Evolutionary conservation across 768 basidiomycete genomes (phyloP).

Genomic region (Pulveroboletus sp.): DNA sequence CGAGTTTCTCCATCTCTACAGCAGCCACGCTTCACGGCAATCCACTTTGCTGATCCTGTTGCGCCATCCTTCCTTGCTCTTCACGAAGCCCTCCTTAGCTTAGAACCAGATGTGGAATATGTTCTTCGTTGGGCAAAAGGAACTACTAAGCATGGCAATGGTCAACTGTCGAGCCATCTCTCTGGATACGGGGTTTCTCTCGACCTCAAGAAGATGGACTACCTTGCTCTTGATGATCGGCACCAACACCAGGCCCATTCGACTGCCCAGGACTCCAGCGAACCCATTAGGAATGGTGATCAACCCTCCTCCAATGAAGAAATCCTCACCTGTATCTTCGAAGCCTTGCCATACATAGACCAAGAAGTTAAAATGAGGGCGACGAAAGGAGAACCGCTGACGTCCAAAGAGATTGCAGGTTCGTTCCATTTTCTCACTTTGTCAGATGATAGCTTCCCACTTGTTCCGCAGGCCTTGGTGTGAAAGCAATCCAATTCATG

Average conservation of each 20-base stretch:
- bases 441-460: background rate
- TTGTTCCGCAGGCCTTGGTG: conserved; percentile 50
- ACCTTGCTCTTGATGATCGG: conserved; percentile 89
- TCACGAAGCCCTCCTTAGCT: conserved; percentile 57
- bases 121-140: conserved; percentile 50
- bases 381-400: conserved; percentile 40
- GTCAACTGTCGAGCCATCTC: conserved; percentile 41
- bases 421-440: conserved; percentile 13
- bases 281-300: conserved; percentile 3
- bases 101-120: conserved; percentile 57
- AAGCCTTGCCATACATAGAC: conserved; percentile 28
- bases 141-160: conserved; percentile 33
- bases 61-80: conserved; percentile 68
- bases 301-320: conserved; percentile 15
- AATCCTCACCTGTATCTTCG: conserved; percentile 25
- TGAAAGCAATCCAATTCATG: conserved; percentile 73
- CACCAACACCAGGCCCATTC: conserved; percentile 18
- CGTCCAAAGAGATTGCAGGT: conserved; percentile 55
- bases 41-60: conserved; percentile 69
- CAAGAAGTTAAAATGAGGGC: conserved; percentile 30
- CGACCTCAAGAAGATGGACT: conserved; percentile 96
- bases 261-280: background rate
- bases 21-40: conserved; percentile 55
- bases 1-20: conserved; percentile 45
- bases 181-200: conserved; percentile 90